Evolutionary conservation across 1,284 basidiomycete species (phyloP).

Genomic region (Melampsora larici-populina): DNA sequence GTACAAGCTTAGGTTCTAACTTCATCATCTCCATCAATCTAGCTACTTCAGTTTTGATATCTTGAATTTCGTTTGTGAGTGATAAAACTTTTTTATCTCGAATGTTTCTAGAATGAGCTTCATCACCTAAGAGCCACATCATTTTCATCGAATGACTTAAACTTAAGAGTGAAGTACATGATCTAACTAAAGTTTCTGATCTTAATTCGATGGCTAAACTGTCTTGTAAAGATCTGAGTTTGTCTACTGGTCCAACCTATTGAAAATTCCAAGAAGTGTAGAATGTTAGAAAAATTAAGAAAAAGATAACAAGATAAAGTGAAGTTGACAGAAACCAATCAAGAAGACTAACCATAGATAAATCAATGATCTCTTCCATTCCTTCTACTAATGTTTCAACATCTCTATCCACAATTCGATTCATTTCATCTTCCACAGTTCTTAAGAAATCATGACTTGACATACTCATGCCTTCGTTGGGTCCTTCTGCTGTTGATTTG

Average conservation of each 20-base stretch:
- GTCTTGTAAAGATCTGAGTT: constrained; percentile 37
- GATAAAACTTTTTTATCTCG: constrained; percentile 1
- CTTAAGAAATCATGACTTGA: constrained; percentile 18
- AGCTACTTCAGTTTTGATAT: background rate
- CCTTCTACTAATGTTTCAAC: constrained; percentile 38
- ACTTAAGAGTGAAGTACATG: constrained; percentile 31
- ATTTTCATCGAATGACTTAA: constrained; percentile 42
- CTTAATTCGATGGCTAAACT: constrained; percentile 41
- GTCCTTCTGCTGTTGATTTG: constrained; percentile 24
- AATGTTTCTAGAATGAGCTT: constrained; percentile 19
- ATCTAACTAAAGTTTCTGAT: constrained; percentile 35
- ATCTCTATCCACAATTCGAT: constrained; percentile 38
- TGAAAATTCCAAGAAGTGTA: background rate
- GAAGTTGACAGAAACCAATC: no score
- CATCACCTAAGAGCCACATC: constrained; percentile 40
- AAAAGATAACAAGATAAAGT: no score
- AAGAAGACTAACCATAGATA: constrained; percentile 10
- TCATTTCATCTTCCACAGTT: constrained; percentile 34
- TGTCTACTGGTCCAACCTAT: constrained; percentile 26
- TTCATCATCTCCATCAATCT: background rate
- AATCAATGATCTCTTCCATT: constrained; percentile 39
- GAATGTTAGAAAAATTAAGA: background rate
- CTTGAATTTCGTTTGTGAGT: background rate
- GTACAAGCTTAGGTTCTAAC: background rate
- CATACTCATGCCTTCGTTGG: constrained; percentile 21